Evolutionary conservation across 148 eudicot species (phyloP).

Genomic region (Linanthus parryae): DNA sequence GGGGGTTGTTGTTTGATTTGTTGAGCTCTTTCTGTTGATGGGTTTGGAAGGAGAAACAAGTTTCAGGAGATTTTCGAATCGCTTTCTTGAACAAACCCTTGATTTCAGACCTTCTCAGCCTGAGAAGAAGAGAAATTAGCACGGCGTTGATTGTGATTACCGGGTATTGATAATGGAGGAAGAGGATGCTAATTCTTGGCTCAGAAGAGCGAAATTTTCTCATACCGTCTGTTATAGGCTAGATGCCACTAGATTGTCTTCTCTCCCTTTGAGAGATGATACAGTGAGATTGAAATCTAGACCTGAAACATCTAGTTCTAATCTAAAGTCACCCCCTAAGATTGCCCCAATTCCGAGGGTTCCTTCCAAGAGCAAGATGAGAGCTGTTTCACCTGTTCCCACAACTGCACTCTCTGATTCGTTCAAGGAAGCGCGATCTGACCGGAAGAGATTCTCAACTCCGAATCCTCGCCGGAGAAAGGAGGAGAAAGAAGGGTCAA

Average conservation of each 20-base stretch:
- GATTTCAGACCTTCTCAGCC: constrained; percentile 13
- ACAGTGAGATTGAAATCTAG: constrained; percentile 29
- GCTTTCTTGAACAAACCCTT: constrained; percentile 13
- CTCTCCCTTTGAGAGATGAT: constrained; percentile 25
- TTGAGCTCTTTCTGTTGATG: constrained; percentile 22
- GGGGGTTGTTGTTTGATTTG: constrained; percentile 10
- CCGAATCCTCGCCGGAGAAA: constrained; percentile 46
- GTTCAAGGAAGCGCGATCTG: constrained; percentile 66
- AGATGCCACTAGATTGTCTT: constrained; percentile 41
- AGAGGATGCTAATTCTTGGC: constrained; percentile 56
- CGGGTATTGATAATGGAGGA: constrained; percentile 50
- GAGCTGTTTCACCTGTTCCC: constrained; percentile 64
- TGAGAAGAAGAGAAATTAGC: constrained; percentile 9
- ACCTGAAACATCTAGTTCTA: constrained; percentile 18
- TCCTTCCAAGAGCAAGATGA: constrained; percentile 37
- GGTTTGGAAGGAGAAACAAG: constrained; percentile 17
- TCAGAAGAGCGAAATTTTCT: constrained; percentile 74
- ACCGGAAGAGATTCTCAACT: constrained; percentile 61
- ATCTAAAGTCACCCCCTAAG: constrained; percentile 14
- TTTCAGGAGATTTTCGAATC: constrained; percentile 11
- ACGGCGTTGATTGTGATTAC: constrained; percentile 14
- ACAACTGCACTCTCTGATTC: constrained; percentile 41
- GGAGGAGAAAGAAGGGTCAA: constrained; percentile 41
- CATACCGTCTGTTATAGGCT: constrained; percentile 71
- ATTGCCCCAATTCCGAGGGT: constrained; percentile 24